These are phyloP conservation scores for Auxenochlorella pyrenoidosa DNA, from an alignment of 139 green algal species.

Conservation along the genomic window DNA sequence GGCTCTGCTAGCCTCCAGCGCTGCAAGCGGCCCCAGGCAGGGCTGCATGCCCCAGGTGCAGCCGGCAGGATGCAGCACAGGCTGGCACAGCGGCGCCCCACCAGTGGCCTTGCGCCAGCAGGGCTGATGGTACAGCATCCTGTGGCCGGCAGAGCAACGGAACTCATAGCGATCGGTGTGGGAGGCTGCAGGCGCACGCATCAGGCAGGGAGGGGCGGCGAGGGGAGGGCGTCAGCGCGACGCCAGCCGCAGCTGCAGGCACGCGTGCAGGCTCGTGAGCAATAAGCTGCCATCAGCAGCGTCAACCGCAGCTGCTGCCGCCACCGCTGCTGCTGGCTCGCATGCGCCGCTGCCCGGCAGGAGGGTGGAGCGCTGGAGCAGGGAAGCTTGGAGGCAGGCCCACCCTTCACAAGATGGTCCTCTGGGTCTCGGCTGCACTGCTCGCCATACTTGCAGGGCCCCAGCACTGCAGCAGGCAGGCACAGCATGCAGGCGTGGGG, in stretches of 20 bases:
- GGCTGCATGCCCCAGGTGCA: too few relatives aligned
- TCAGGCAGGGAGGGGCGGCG: neutral
- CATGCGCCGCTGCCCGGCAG: too few relatives aligned
- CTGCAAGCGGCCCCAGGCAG: too few relatives aligned
- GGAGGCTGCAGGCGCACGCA: slow-evolving; percentile 18
- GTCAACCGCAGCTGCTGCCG: too few relatives aligned
- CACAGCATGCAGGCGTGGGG: neutral
- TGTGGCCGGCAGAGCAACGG: slow-evolving; percentile 30
- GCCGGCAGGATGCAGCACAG: too few relatives aligned
- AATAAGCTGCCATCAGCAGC: too few relatives aligned
- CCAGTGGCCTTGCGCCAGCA: slow-evolving; percentile 38
- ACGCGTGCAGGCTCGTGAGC: neutral
- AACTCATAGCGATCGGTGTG: slow-evolving; percentile 17
- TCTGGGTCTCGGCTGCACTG: slow-evolving; percentile 8
- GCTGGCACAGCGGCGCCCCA: neutral
- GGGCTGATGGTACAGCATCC: slow-evolving; percentile 13
- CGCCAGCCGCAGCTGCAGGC: too few relatives aligned
- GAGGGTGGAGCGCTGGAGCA: too few relatives aligned
- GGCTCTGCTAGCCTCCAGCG: neutral
- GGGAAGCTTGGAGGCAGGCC: neutral
- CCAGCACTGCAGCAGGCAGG: slow-evolving; percentile 7
- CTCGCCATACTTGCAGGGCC: neutral
- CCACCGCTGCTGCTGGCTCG: too few relatives aligned
- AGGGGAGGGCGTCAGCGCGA: neutral
- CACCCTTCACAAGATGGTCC: neutral